Percentiles rank a stretch among this genome's conserved stretches.
These are phyloP conservation scores for Pulveroboletus sp. DNA, from an alignment of 768 basidiomycete species.

Conservation along the genomic window DNA sequence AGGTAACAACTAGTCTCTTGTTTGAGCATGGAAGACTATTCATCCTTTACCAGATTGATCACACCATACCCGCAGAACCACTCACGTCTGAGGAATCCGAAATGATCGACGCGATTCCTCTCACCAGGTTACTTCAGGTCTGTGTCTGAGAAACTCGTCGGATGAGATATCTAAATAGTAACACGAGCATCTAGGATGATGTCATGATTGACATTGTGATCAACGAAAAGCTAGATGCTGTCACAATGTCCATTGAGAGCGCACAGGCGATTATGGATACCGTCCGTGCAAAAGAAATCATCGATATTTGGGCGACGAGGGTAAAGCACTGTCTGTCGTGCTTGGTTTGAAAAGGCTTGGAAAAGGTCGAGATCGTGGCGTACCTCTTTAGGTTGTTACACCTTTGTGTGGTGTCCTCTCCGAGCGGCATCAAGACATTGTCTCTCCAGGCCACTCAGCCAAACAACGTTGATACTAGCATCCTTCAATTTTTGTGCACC, in stretches of 20 bases:
- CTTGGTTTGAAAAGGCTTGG: background rate
- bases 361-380: background rate
- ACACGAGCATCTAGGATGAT: conserved; percentile 26
- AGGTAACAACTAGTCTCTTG: conserved; percentile 26
- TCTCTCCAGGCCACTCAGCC: conserved; percentile 68
- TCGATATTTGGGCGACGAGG: conserved; percentile 18
- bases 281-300: conserved; percentile 12
- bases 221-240: conserved; percentile 12
- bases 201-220: conserved; percentile 32
- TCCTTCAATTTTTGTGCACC: conserved; percentile 69
- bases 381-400: conserved; percentile 4
- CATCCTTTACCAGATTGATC: conserved; percentile 28
- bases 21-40: background rate
- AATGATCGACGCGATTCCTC: conserved; percentile 13
- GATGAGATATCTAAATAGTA: background rate
- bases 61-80: conserved; percentile 29
- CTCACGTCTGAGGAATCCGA: conserved; percentile 7
- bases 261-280: conserved; percentile 11
- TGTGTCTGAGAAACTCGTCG: background rate
- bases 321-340: conserved; percentile 13
- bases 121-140: conserved; percentile 27
- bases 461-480: conserved; percentile 71
- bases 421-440: conserved; percentile 81
- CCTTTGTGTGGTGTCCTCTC: conserved; percentile 37
- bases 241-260: conserved; percentile 23